Evolutionary conservation across 2,329 filamentous ascomycete genomes (phyloP), one percentile per base, ranked within the genome.

Genomic region (Emergomyces africanus): DNA sequence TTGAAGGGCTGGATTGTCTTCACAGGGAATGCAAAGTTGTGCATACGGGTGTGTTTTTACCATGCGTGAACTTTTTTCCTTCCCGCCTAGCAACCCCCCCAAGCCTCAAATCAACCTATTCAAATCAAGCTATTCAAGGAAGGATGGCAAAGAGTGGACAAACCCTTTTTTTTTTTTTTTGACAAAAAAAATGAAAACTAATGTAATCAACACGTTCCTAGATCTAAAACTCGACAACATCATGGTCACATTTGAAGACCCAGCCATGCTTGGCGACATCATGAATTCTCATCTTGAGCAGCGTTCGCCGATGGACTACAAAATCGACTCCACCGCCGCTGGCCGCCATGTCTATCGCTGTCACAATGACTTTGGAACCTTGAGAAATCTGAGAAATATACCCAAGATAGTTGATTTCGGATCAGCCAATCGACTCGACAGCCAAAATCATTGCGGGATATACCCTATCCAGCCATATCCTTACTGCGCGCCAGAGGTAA

Each of bases 1-100:
- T 76, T 8, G 60, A 66, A 54, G 69, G 69, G 8, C 68, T 75
- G 0, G 69, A 74, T 42, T 75, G 73, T 59, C 66, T 76, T 15
- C 73, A 76, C 62, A 64, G 68, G 2, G 65, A 71, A 59, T 74
- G 71, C 57, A 65, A 64, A 39, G 60, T 75, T 25, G 69, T 75
- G 10, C 74, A 76, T 61, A 74, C 73, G 14, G 71, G 71, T 71
- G 59, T 49, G 61, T 59, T n/a, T n/a, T n/a, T n/a, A n/a, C n/a
- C n/a, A n/a, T n/a, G n/a, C n/a, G n/a, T n/a, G n/a, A n/a, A n/a
- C n/a, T n/a, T n/a, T n/a, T n/a, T n/a, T n/a, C n/a, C n/a, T n/a
- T n/a, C n/a, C n/a, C n/a, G n/a, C n/a, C n/a, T n/a, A n/a, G n/a
- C n/a, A n/a, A n/a, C n/a, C n/a, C n/a, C n/a, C n/a, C n/a, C n/a